Evolutionary conservation across 306 rosid species (phyloP).

Genomic region (Ceratonia siliqua): DNA sequence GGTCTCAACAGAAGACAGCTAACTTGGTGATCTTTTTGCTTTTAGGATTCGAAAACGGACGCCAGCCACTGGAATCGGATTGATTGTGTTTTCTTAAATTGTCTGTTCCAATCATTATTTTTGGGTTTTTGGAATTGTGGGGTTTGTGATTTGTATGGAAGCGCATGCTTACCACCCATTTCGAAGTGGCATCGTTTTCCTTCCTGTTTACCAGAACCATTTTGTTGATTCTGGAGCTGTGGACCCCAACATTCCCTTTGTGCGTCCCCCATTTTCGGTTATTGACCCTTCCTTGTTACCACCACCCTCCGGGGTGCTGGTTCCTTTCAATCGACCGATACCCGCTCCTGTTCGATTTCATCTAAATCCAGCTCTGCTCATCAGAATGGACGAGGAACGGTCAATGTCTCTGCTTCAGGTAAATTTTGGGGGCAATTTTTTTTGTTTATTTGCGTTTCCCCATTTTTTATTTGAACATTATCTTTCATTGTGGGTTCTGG

Average conservation of each 20-base stretch:
- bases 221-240: neutral
- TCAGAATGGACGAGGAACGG: slow-evolving; percentile 37
- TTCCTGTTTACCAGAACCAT: neutral
- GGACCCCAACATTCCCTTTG: slow-evolving; percentile 4
- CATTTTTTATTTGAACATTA: neutral
- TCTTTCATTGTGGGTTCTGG: neutral
- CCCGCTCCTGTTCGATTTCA: neutral
- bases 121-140: slow-evolving; percentile 34
- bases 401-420: slow-evolving; percentile 47
- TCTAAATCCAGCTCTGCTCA: slow-evolving; percentile 19
- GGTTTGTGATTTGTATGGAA: slow-evolving; percentile 35
- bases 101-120: slow-evolving; percentile 15
- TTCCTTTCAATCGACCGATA: neutral
- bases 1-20: slow-evolving; percentile 33
- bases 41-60: slow-evolving; percentile 20
- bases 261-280: slow-evolving; percentile 13
- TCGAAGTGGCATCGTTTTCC: slow-evolving; percentile 31
- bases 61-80: neutral
- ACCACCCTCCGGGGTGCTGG: slow-evolving; percentile 23
- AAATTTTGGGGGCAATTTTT: neutral
- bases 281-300: slow-evolving; percentile 16
- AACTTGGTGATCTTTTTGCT: neutral
- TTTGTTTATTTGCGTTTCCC: neutral
- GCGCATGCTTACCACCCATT: slow-evolving; percentile 7
- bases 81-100: neutral